Percentiles rank a stretch among this genome's conserved stretches.
Evolutionary conservation across 176 grass and related monocot genomes (phyloP).

Genomic region (Triticum urartu): DNA sequence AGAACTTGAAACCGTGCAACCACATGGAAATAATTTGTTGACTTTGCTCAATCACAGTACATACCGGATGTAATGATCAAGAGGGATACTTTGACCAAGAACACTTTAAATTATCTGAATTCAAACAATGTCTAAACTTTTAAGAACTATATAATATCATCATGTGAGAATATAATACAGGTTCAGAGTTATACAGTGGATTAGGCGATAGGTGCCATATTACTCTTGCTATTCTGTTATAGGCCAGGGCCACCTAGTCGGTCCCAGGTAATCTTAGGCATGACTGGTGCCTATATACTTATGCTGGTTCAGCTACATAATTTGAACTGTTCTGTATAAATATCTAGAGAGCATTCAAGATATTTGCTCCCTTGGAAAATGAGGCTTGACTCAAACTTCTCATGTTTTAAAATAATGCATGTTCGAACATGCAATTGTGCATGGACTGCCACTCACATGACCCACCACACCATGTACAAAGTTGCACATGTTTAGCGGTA

Average conservation of each 20-base stretch:
- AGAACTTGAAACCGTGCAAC: conserved; percentile 18
- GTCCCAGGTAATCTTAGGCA: no score
- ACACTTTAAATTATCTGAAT: conserved; percentile 84
- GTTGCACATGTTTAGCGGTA: no score
- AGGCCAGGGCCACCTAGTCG: no score
- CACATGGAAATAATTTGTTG: not conserved
- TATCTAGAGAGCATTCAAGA: no score
- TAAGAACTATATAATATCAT: no score
- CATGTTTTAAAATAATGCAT: no score
- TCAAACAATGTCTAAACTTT: conserved; percentile 48
- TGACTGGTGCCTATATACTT: not conserved
- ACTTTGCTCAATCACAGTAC: conserved; percentile 27
- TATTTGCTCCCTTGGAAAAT: not conserved
- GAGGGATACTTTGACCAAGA: conserved; percentile 89
- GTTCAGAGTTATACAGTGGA: not conserved
- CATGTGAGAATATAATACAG: not conserved
- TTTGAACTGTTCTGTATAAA: no score
- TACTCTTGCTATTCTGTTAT: not conserved
- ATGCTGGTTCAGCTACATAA: not conserved
- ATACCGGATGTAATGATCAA: conserved; percentile 85
- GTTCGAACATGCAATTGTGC: no score
- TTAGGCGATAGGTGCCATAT: not conserved
- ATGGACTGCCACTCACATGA: not conserved
- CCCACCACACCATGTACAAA: not conserved
- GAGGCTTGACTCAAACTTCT: no score